A percentile compares a stretch with the other conserved stretches of the same genome.
phyloP scores from a whole-genome alignment of 805 yeast species.

The Sugiyamaella boreocaroliniensis region DNA sequence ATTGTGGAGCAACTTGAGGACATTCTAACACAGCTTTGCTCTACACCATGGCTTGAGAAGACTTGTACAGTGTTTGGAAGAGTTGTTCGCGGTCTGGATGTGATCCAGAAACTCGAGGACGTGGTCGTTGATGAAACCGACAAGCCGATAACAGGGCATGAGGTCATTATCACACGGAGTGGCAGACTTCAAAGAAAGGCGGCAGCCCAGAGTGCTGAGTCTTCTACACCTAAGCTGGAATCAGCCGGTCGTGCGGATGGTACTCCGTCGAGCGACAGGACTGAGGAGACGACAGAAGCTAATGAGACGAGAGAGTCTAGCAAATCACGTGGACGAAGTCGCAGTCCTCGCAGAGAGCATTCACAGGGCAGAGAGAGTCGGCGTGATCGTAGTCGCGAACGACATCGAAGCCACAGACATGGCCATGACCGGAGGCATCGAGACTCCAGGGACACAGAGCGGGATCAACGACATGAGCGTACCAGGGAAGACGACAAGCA shows the following conservation, averaged over 20 bases:
- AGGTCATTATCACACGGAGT: conserved; percentile 16
- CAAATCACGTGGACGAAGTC: background rate
- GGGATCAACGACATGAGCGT: background rate
- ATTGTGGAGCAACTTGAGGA: background rate
- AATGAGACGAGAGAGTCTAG: background rate
- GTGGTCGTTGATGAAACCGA: conserved; percentile 17
- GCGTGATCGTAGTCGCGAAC: background rate
- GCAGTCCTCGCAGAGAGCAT: background rate
- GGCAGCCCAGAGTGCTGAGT: background rate
- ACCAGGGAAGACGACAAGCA: background rate
- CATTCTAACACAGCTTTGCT: conserved; percentile 10
- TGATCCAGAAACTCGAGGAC: conserved; percentile 9
- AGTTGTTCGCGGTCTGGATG: conserved; percentile 17
- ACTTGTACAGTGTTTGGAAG: conserved; percentile 15
- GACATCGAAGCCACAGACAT: no score
- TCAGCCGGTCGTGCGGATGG: no score
- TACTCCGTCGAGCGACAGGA: no score
- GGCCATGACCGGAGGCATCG: no score
- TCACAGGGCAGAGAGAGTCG: no score
- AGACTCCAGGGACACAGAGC: background rate
- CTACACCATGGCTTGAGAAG: conserved; percentile 17
- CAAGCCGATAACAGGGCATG: conserved; percentile 16
- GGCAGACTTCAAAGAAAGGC: conserved; percentile 13
- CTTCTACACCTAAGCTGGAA: no score
- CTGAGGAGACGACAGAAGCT: background rate